Evolutionary conservation across 257 asterid genomes (phyloP), one percentile per base, ranked within the genome.

Genomic region (Nicotiana knightiana): DNA sequence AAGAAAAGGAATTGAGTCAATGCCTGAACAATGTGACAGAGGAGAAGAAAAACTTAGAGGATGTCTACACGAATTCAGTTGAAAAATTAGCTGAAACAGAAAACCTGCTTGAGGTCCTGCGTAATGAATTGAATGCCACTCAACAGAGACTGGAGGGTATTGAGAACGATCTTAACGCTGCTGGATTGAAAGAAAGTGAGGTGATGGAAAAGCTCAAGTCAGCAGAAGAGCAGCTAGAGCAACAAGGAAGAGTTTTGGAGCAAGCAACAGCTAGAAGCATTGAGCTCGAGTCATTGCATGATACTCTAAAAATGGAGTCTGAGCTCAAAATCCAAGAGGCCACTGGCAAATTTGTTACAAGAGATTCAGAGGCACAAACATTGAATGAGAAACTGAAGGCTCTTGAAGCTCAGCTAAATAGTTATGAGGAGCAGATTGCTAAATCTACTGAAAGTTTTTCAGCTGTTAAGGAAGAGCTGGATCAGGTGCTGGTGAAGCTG

Each of bases 1-100:
- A 90, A 88, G 97, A 91, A 82, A 91, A 87, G 48, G 96, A 93
- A 67, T 70, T 93, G 87, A 63, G 53, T 39, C 91, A 85, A 73
- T 84, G 78, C 79, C 78, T 93, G 82, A 87, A 85, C 83, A 48
- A 67, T 30, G 53, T 88, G 17, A 86, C 90, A 6, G 97, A 90
- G 80, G 99, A 96, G 87, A 94, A 93, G 87, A 84, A 32, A 61
- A 90, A 80, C 80, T 84, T 93, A 35, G 94, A 93, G 78, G 95
- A 91, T 48, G 66, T 82, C 1, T 89, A 88, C 33, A 86, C 53
- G 86, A 82, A 81, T 61, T 88, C 90, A 21, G 86, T 88, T 67
- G 95, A 90, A 77, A 96, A 92, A 89, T 86, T 94, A 66, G 90
- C 87, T 16, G 97, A 90, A 82, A 71, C 93, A 18, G 97, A 94